Evolutionary conservation across 257 asterid species (phyloP).

Genomic region (Petunia secreta): DNA sequence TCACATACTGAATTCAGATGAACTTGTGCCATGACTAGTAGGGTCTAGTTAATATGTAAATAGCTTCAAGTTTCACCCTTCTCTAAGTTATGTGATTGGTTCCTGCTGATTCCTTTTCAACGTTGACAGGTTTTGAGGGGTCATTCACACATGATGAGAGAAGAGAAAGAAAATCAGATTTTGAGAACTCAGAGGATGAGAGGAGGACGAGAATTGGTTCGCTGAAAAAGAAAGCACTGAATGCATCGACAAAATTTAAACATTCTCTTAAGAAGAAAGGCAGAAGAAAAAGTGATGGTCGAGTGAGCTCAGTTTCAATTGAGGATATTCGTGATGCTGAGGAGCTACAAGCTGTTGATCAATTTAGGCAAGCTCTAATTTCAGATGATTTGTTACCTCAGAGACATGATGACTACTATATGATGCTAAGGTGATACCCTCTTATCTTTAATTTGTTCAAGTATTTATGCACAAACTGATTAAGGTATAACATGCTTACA

Average conservation of each 20-base stretch:
- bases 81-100: constrained; percentile 14
- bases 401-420: constrained; percentile 78
- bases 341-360: constrained; percentile 79
- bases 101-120: constrained; percentile 23
- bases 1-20: neutral
- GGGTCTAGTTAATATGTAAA: neutral
- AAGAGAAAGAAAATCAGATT: constrained; percentile 83
- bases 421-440: constrained; percentile 70
- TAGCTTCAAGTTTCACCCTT: neutral
- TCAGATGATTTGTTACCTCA: constrained; percentile 74
- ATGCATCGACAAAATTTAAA: constrained; percentile 83
- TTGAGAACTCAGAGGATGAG: constrained; percentile 88
- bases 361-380: constrained; percentile 71
- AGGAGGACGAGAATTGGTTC: constrained; percentile 74
- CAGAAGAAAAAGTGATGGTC: constrained; percentile 71
- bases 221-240: constrained; percentile 79
- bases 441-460: constrained; percentile 19
- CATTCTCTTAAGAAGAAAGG: constrained; percentile 87
- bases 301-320: constrained; percentile 84
- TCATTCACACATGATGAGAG: constrained; percentile 81
- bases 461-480: neutral
- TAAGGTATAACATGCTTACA: neutral
- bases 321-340: constrained; percentile 84
- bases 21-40: neutral
- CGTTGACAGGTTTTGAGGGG: constrained; percentile 70